Evolutionary conservation across 1,139 yeast genomes (phyloP).

Genomic region (Kodamaea alishanica): DNA sequence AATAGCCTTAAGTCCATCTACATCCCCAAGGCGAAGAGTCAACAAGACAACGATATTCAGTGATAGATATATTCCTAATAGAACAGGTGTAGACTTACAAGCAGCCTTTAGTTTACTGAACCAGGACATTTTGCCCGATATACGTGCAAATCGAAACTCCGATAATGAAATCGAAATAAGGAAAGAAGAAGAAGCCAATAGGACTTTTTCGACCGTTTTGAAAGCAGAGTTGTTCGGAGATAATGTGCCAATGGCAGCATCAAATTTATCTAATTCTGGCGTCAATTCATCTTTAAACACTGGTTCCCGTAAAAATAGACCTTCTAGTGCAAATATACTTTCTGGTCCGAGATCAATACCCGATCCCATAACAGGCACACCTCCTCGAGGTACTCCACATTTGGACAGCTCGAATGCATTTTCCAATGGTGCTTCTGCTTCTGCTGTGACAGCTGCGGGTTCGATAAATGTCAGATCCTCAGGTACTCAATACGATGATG

Average conservation of each 20-base stretch:
- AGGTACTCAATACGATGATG: constrained; percentile 14
- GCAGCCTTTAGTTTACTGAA: constrained; percentile 74
- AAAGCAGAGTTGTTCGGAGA: constrained; percentile 92
- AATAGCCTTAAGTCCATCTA: constrained; percentile 18
- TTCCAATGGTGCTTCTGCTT: constrained; percentile 4
- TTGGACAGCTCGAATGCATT: constrained; percentile 2
- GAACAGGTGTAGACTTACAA: constrained; percentile 83
- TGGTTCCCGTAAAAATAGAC: not conserved
- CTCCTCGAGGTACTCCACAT: not conserved
- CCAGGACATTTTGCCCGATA: constrained; percentile 41
- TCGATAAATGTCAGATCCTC: constrained; percentile 1
- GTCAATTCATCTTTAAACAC: not conserved
- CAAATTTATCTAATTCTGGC: constrained; percentile 20
- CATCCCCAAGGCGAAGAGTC: constrained; percentile 40
- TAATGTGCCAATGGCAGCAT: constrained; percentile 59
- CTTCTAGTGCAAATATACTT: constrained; percentile 1
- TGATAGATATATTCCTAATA: constrained; percentile 82
- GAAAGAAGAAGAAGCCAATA: constrained; percentile 77
- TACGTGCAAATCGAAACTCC: constrained; percentile 25
- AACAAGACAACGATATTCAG: constrained; percentile 52
- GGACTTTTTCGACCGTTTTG: constrained; percentile 79
- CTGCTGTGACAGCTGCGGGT: constrained; percentile 1
- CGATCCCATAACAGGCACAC: constrained; percentile 5
- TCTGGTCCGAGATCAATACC: constrained; percentile 13
- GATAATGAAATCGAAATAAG: constrained; percentile 66